Evolutionary conservation across 1,139 yeast genomes (phyloP), one percentile per base, ranked within the genome.

Genomic region (Debaryomyces coudertii): DNA sequence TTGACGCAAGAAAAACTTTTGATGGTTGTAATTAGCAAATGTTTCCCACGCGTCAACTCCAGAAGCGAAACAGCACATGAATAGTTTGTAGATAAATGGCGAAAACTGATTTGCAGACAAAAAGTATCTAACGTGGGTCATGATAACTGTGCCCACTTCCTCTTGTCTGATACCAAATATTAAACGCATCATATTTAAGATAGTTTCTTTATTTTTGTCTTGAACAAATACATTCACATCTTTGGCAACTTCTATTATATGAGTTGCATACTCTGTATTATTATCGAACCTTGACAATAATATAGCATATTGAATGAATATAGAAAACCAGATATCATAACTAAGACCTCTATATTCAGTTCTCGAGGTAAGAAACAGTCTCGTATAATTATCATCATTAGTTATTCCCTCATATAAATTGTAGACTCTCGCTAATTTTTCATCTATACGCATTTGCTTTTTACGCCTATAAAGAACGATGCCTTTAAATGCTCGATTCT

Each of bases 1-100:
- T 57, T 92, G 97, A 52, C 99, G 82, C 49, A 93, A 69, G 54
- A 92, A 83, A 62, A 84, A 93, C 63, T 93, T 93, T 57, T 92
- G 98, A 58, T 90, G 93, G 49, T 88, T 88, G 36, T 89, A 83
- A 44, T 86, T 84, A 40, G 89, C 83, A 60, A 85, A 85, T 5
- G 78, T 70, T 31, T 79, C 85, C 61, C 80, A 71, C 11, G 83
- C 78, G 11, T 73, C 72, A 7, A 72, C 65, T 1, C 92, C 88
- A 0, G 95, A 81, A 2, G 85, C 71, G 49, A 85, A 82, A 43
- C 89, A 76, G 42, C 86, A 79, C 57, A 86, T 67, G 61, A 89
- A 90, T 27, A 90, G 64, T 49, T 84, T 81, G 54, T 83, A 76
- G 0, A 83, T 76, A 51, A 83, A 83, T 35, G 88, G 84, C 23